phyloP scores from a whole-genome alignment of 768 basidiomycete genomes.

The Crassisporium funariophilum region DNA sequence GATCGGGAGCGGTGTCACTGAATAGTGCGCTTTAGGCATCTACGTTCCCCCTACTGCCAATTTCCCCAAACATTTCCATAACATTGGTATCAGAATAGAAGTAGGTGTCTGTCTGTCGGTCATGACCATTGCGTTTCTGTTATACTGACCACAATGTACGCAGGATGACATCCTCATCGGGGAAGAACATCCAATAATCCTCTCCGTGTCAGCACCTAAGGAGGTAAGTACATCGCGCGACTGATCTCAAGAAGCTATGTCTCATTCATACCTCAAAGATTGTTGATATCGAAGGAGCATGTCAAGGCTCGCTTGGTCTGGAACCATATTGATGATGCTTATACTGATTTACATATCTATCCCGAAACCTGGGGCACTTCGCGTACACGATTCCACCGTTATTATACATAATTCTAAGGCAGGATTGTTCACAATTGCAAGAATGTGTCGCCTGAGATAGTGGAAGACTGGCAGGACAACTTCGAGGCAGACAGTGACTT shows the following conservation, averaged over 20 bases:
- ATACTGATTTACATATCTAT: constrained; percentile 1
- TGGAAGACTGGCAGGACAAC: too few relatives aligned
- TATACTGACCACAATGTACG: constrained; percentile 5
- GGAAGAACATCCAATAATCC: constrained; percentile 57
- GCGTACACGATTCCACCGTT: too few relatives aligned
- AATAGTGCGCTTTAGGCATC: constrained; percentile 49
- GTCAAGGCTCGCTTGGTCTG: constrained; percentile 71
- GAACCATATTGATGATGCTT: constrained; percentile 39
- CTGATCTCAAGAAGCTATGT: neutral
- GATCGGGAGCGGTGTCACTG: neutral
- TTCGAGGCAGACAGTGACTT: too few relatives aligned
- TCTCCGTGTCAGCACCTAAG: constrained; percentile 78
- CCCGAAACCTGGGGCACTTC: too few relatives aligned
- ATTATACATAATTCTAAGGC: too few relatives aligned
- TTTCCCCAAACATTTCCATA: constrained; percentile 89
- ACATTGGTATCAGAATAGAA: constrained; percentile 92
- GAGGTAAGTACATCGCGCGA: constrained; percentile 53
- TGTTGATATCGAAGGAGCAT: constrained; percentile 77
- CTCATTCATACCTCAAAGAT: constrained; percentile 42
- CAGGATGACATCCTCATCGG: constrained; percentile 78
- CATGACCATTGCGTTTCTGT: neutral
- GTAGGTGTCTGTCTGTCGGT: constrained; percentile 35
- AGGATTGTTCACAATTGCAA: too few relatives aligned
- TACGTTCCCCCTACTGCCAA: constrained; percentile 82
- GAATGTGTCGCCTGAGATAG: too few relatives aligned